These are phyloP conservation scores for Aspergillus neotritici DNA, from an alignment of 2,329 filamentous ascomycete species.

Conservation along the genomic window DNA sequence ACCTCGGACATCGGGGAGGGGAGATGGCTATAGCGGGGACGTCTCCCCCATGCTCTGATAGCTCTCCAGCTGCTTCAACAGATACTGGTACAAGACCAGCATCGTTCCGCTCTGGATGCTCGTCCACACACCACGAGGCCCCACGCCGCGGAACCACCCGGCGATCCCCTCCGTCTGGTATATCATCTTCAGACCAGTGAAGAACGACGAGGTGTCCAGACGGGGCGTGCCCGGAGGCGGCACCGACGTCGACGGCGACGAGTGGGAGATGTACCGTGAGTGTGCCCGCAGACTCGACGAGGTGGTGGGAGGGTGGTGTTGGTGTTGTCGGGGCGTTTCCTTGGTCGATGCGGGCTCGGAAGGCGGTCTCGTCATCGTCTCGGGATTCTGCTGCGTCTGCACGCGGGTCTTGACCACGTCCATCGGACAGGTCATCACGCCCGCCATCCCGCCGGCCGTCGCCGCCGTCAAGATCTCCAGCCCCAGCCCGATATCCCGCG, in stretches of 20 bases:
- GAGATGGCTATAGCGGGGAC: slow-evolving; percentile 11
- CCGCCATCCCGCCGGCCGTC: slow-evolving; percentile 83
- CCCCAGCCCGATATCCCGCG: slow-evolving; percentile 75
- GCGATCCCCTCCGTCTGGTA: slow-evolving; percentile 82
- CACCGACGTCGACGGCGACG: slow-evolving; percentile 77
- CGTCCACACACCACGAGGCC: slow-evolving; percentile 90
- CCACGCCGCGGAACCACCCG: slow-evolving; percentile 92
- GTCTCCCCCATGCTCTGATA: slow-evolving; percentile 31
- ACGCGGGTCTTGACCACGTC: slow-evolving; percentile 97
- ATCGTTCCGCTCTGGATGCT: slow-evolving; percentile 96
- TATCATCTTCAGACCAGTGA: slow-evolving; percentile 77
- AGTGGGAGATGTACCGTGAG: slow-evolving; percentile 77
- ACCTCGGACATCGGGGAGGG: not conserved
- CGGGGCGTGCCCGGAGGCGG: slow-evolving; percentile 71
- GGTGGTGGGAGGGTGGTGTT: slow-evolving; percentile 15
- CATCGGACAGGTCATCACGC: slow-evolving; percentile 88
- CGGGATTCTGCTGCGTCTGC: slow-evolving; percentile 76
- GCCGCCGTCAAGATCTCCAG: slow-evolving; percentile 86
- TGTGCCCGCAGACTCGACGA: slow-evolving; percentile 42
- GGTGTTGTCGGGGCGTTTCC: slow-evolving; percentile 25
- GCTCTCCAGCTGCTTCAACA: slow-evolving; percentile 71
- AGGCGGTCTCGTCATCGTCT: slow-evolving; percentile 26
- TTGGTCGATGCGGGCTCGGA: slow-evolving; percentile 22
- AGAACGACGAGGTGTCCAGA: slow-evolving; percentile 82
- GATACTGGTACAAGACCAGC: slow-evolving; percentile 88